Evolutionary conservation across 345 rosid genomes (phyloP).

Genomic region (Citrus glauca): DNA sequence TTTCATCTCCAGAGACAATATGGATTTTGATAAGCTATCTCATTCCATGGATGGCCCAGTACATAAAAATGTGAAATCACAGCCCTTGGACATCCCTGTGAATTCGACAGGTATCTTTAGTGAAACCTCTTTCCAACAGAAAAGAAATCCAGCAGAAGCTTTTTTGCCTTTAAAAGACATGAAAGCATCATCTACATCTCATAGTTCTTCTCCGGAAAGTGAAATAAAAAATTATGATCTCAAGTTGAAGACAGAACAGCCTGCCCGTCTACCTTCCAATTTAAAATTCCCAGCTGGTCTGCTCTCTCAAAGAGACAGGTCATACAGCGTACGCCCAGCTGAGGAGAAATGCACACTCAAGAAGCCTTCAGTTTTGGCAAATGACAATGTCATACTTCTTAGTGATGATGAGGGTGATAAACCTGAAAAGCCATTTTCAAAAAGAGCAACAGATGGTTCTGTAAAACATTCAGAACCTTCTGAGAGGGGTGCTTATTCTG

Average conservation of each 20-base stretch:
- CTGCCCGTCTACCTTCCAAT: constrained; percentile 24
- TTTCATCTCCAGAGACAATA: constrained; percentile 37
- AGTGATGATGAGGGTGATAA: constrained; percentile 81
- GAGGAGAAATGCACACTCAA: constrained; percentile 27
- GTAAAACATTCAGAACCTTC: constrained; percentile 19
- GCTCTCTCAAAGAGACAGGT: constrained; percentile 36
- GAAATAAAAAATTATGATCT: constrained; percentile 17
- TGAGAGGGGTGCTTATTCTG: constrained; percentile 33
- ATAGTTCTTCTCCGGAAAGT: constrained; percentile 13
- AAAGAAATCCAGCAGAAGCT: constrained; percentile 29
- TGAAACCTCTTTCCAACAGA: constrained; percentile 21
- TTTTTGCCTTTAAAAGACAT: constrained; percentile 24
- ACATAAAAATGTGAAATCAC: constrained; percentile 31
- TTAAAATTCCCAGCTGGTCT: constrained; percentile 29
- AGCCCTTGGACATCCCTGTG: constrained; percentile 27
- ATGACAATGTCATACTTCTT: constrained; percentile 52
- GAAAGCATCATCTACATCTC: constrained; percentile 21
- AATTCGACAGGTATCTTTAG: constrained; percentile 19
- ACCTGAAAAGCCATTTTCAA: constrained; percentile 36
- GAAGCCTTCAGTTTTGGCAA: constrained; percentile 30
- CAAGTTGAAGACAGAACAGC: constrained; percentile 31
- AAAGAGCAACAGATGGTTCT: constrained; percentile 24
- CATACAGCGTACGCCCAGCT: constrained; percentile 20
- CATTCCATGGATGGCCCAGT: constrained; percentile 32
- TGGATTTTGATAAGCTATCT: constrained; percentile 35